These are phyloP conservation scores for Backusella australiensis DNA, from an alignment of 192 early-diverging fungal genomes.

Conservation along the genomic window DNA sequence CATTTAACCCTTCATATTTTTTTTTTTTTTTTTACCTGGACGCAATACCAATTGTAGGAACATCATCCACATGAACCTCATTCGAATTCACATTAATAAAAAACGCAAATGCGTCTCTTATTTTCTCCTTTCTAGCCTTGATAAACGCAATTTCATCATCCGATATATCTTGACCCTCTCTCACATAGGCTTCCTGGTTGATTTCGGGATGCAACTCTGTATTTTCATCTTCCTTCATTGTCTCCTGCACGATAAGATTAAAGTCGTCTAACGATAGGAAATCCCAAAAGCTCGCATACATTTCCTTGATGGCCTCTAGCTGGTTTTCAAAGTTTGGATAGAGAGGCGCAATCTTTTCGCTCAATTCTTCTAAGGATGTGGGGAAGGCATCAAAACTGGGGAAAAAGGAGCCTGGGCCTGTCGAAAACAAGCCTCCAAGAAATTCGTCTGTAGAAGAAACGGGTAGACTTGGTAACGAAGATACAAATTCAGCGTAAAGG, in stretches of 20 bases:
- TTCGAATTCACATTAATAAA: slow-evolving; percentile 67
- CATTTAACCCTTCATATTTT: neutral
- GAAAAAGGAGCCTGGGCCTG: neutral
- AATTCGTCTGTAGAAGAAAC: neutral
- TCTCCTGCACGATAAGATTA: slow-evolving; percentile 10
- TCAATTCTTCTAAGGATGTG: slow-evolving; percentile 14
- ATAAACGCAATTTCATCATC: slow-evolving; percentile 49
- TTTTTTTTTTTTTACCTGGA: slow-evolving; percentile 42
- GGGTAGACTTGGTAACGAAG: neutral
- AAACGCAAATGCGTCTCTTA: slow-evolving; percentile 63
- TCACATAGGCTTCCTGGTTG: slow-evolving; percentile 12
- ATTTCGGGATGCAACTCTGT: neutral
- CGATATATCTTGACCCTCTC: slow-evolving; percentile 38
- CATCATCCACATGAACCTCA: slow-evolving; percentile 62
- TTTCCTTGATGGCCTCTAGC: slow-evolving; percentile 15
- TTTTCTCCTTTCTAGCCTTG: slow-evolving; percentile 43
- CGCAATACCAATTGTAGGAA: slow-evolving; percentile 69
- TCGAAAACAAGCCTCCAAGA: neutral
- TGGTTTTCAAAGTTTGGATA: slow-evolving; percentile 14
- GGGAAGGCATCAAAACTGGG: neutral
- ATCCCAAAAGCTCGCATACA: slow-evolving; percentile 10
- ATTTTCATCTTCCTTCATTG: neutral
- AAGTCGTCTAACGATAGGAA: slow-evolving; percentile 15
- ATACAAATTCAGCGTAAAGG: neutral
- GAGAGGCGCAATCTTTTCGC: neutral